phyloP scores from a whole-genome alignment of 2,329 filamentous ascomycete genomes.

The Penicillium hesseltinei region DNA sequence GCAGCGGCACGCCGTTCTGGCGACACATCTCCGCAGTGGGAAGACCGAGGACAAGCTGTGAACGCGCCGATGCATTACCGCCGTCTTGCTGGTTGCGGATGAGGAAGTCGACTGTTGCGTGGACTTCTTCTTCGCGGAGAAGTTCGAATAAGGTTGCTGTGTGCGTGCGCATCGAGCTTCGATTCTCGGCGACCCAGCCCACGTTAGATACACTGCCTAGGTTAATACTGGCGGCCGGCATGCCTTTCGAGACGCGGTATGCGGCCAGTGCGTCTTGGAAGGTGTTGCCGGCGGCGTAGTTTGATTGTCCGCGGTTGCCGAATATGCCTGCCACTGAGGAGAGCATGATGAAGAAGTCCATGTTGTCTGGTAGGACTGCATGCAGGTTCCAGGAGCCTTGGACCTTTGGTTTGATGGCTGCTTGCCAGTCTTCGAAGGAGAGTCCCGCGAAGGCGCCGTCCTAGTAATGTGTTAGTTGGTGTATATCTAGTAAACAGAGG shows the following conservation, averaged over 20 bases:
- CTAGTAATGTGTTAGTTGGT: constrained; percentile 6
- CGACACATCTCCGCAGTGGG: constrained; percentile 21
- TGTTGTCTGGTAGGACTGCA: constrained; percentile 23
- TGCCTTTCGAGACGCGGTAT: constrained; percentile 23
- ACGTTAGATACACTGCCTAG: constrained; percentile 36
- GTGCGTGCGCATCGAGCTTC: constrained; percentile 9
- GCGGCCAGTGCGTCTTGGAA: constrained; percentile 41
- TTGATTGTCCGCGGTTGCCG: constrained; percentile 48
- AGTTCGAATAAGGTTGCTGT: constrained; percentile 19
- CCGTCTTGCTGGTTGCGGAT: constrained; percentile 9
- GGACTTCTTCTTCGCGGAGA: constrained; percentile 26
- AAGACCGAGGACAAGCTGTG: constrained; percentile 20
- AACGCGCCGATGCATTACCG: neutral
- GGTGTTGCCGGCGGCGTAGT: constrained; percentile 43
- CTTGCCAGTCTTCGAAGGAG: constrained; percentile 39
- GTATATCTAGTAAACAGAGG: neutral
- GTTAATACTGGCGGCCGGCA: constrained; percentile 22
- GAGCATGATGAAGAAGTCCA: constrained; percentile 47
- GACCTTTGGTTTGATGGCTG: constrained; percentile 42
- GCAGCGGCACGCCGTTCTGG: constrained; percentile 17
- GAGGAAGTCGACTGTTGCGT: constrained; percentile 19
- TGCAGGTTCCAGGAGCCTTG: constrained; percentile 40
- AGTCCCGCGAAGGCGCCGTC: constrained; percentile 29
- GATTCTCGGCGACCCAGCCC: constrained; percentile 35
- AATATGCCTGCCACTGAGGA: constrained; percentile 45